Evolutionary conservation across 2,329 filamentous ascomycete genomes (phyloP).

Genomic region (Aureobasidium lini): DNA sequence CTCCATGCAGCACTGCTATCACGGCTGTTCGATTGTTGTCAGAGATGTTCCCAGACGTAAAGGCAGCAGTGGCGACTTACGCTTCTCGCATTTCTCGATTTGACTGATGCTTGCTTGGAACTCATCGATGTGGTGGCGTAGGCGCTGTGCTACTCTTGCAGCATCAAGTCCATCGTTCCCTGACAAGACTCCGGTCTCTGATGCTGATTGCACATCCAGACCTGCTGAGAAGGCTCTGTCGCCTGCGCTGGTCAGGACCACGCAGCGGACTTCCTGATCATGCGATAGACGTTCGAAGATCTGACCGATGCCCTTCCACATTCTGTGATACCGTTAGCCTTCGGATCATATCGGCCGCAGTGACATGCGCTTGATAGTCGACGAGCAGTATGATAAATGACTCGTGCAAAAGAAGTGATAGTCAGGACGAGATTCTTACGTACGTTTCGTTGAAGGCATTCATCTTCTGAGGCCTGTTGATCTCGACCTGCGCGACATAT

Average conservation of each 20-base stretch:
- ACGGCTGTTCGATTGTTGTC: constrained; percentile 51
- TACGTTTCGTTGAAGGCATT: constrained; percentile 74
- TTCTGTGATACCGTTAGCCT: constrained; percentile 36
- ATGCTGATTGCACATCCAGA: constrained; percentile 55
- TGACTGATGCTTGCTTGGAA: constrained; percentile 74
- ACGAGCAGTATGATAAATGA: background rate
- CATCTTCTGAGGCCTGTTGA: constrained; percentile 77
- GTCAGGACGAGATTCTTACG: constrained; percentile 20
- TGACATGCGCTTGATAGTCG: background rate
- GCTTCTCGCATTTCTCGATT: constrained; percentile 84
- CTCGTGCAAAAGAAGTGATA: background rate
- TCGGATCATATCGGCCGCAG: background rate
- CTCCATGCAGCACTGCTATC: constrained; percentile 71
- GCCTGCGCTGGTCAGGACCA: constrained; percentile 75
- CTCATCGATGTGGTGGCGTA: constrained; percentile 64
- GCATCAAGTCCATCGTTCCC: constrained; percentile 10
- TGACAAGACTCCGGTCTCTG: constrained; percentile 5
- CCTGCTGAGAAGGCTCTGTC: constrained; percentile 79
- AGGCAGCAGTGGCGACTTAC: background rate
- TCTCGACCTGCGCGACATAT: constrained; percentile 83
- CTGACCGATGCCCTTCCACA: constrained; percentile 74
- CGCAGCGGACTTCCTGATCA: constrained; percentile 64
- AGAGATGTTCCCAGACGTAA: background rate
- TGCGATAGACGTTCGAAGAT: constrained; percentile 66
- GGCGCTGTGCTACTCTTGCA: constrained; percentile 25